phyloP scores from a whole-genome alignment of 2,329 filamentous ascomycete species.

The Verticillium albo-atrum region DNA sequence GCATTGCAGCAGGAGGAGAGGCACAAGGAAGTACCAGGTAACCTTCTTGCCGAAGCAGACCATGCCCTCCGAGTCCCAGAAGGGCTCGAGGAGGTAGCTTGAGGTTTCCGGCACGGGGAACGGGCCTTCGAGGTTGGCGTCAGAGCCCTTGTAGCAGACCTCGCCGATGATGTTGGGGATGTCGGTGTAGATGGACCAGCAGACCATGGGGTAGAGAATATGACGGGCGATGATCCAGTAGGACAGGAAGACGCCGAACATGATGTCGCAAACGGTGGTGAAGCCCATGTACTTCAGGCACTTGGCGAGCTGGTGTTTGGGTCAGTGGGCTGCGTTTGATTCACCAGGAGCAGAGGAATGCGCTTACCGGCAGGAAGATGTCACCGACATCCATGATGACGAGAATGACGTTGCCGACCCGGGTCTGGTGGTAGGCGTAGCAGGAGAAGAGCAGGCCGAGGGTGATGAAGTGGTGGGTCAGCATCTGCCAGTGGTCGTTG shows the following conservation, averaged over 20 bases:
- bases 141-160: slow-evolving; percentile 66
- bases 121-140: slow-evolving; percentile 50
- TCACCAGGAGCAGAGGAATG: slow-evolving; percentile 1
- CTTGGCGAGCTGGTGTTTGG: slow-evolving; percentile 67
- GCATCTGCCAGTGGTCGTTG: slow-evolving; percentile 96
- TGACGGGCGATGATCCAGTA: slow-evolving; percentile 84
- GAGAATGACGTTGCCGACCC: slow-evolving; percentile 83
- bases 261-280: slow-evolving; percentile 70
- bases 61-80: slow-evolving; percentile 63
- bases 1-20: slow-evolving; percentile 72
- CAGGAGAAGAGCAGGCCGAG: slow-evolving; percentile 73
- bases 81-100: slow-evolving; percentile 67
- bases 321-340: background rate
- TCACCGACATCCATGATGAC: slow-evolving; percentile 94
- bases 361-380: slow-evolving; percentile 73
- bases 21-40: slow-evolving; percentile 70
- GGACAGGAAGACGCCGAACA: slow-evolving; percentile 81
- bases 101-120: slow-evolving; percentile 44
- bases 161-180: slow-evolving; percentile 56
- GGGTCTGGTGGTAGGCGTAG: slow-evolving; percentile 83
- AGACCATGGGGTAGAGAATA: slow-evolving; percentile 71
- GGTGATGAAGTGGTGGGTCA: slow-evolving; percentile 90
- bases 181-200: slow-evolving; percentile 75
- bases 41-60: slow-evolving; percentile 78
- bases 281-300: slow-evolving; percentile 86